Evolutionary conservation across 2,329 filamentous ascomycete genomes (phyloP), one percentile per base, ranked within the genome.

Genomic region (Trichoderma afroharzianum): DNA sequence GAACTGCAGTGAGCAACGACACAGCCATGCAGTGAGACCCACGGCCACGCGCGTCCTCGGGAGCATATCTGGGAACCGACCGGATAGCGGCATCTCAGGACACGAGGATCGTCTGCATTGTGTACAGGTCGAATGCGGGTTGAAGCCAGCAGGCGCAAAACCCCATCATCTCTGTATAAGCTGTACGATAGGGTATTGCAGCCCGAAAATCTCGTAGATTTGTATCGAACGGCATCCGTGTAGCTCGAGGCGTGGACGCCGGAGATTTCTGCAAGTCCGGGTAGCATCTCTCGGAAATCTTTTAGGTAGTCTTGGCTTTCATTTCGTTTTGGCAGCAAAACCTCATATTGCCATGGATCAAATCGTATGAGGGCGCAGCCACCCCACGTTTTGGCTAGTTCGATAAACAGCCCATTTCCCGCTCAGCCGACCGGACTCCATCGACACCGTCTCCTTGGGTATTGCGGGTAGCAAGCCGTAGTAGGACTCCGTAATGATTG

Each of bases 301-400:
- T 43, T 28, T 59, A 32, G 36, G 26, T 33, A 32, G 36, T 47
- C 64, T 68, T 68, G 55, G 64, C 64, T 18, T 68, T 68, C 43
- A 15, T 32, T 47, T 50, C 26, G 15, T 33, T 14, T 68, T 30
- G 33, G 39, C 32, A 67, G 63, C 18, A 43, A 39, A 5, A 12
- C 57, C 7, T 50, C n/a, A 15, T 63, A 14, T 15, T 39, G 63
- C 30, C n/a, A 67, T 53, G 43, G 36, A 68, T 68, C 33, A 36
- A 39, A 30, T 69, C 66, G 57, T 69, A 69, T 43, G 66, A 69
- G 28, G 66, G 66, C 55, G 57, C 15, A 28, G 24, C 39, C 59
- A 69, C 66, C 57, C 66, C 66, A 69, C 55, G 66, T 36, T 69
- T 69, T 69, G 3, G 15, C 57, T 69, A 69, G 66, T 62, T 69